Conservation (phyloP, 2,329 filamentous ascomycete genomes). For the Hymenoscyphus occultus region DNA sequence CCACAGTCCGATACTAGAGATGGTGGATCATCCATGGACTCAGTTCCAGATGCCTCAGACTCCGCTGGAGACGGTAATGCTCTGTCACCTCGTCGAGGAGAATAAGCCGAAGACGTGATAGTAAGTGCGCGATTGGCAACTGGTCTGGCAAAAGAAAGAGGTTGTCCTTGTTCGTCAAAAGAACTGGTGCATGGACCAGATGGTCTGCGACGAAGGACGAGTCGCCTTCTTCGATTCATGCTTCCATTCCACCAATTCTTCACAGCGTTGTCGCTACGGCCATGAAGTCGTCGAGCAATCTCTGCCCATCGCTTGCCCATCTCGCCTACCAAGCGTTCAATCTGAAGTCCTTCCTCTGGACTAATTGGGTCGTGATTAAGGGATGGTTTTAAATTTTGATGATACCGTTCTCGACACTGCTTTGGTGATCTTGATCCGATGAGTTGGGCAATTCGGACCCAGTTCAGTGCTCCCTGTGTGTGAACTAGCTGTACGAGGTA, state of each 20-base stretch:
- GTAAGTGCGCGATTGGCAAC: slow-evolving; percentile 21
- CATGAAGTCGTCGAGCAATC: slow-evolving; percentile 76
- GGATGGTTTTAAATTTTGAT: slow-evolving; percentile 83
- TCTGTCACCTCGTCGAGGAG: slow-evolving; percentile 45
- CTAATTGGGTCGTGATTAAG: slow-evolving; percentile 74
- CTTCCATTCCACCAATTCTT: slow-evolving; percentile 99
- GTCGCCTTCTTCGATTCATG: slow-evolving; percentile 68
- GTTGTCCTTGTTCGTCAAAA: slow-evolving; percentile 34
- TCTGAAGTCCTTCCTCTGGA: slow-evolving; percentile 65
- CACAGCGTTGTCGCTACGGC: slow-evolving; percentile 89
- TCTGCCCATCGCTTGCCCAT: slow-evolving; percentile 91
- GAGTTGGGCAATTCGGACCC: slow-evolving; percentile 78
- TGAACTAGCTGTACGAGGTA: slow-evolving; percentile 68
- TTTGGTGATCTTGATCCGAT: slow-evolving; percentile 81
- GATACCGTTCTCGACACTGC: slow-evolving; percentile 90
- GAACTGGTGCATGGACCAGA: slow-evolving; percentile 26
- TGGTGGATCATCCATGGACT: slow-evolving; percentile 58
- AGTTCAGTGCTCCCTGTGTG: slow-evolving; percentile 75
- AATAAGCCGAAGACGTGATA: slow-evolving; percentile 30
- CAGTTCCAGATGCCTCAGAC: slow-evolving; percentile 58
- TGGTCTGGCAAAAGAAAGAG: slow-evolving; percentile 35
- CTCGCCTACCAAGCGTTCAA: slow-evolving; percentile 72
- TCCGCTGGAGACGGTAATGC: slow-evolving; percentile 63
- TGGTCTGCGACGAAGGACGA: slow-evolving; percentile 32
- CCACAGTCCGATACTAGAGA: slow-evolving; percentile 69